These are phyloP conservation scores for Triticum aestivum DNA, from an alignment of 176 grass and related monocot species.

Conservation along the genomic window IWGSC_CS_RefSeq_v2.1 NC_057794.1:320720457-320720956, in stretches of 20 bases:
- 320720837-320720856: neutral
- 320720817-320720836: neutral
- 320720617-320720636: slow-evolving; percentile 93
- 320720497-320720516: neutral
- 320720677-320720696: slow-evolving; percentile 12
- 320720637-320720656: slow-evolving; percentile 86
- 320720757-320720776: neutral
- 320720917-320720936: neutral
- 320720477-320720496: slow-evolving; percentile 55
- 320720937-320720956: neutral
- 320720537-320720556: neutral
- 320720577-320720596: slow-evolving; percentile 51
- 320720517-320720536: neutral
- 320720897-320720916: neutral
- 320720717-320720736: neutral
- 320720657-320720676: slow-evolving; percentile 63
- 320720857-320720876: neutral
- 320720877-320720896: neutral
- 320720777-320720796: neutral
- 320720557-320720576: slow-evolving; percentile 12
- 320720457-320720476: slow-evolving; percentile 84
- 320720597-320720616: slow-evolving; percentile 93
- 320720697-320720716: neutral
- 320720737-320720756: neutral
- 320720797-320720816: neutral